phyloP scores from a whole-genome alignment of 2,329 filamentous ascomycete genomes.

The Penicillium sp. region DNA sequence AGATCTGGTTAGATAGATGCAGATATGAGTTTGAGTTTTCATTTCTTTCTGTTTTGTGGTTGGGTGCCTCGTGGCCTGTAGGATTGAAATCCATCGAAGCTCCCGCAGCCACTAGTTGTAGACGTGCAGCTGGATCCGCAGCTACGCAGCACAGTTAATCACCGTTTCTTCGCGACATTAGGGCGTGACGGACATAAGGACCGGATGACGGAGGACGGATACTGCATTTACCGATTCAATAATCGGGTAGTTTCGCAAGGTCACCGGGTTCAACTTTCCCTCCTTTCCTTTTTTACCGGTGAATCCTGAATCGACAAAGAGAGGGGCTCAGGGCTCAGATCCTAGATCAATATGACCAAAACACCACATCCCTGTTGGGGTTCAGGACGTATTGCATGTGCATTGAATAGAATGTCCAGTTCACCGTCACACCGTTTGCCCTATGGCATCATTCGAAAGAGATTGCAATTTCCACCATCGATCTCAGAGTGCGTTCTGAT shows the following conservation, averaged over 20 bases:
- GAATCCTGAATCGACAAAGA: background rate
- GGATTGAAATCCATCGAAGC: slow-evolving; percentile 7
- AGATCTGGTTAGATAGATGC: background rate
- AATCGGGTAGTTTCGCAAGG: background rate
- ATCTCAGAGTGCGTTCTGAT: slow-evolving; percentile 12
- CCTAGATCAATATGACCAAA: background rate
- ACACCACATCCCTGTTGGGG: background rate
- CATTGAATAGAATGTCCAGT: background rate
- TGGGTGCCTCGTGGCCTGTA: slow-evolving; percentile 1
- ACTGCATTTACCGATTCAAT: background rate
- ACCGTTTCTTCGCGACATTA: background rate
- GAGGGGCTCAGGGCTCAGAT: background rate
- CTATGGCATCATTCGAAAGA: background rate
- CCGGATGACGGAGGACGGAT: background rate
- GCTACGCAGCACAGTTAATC: background rate
- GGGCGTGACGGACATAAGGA: background rate
- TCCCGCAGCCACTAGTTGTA: slow-evolving; percentile 1
- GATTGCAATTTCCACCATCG: background rate
- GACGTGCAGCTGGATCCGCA: background rate
- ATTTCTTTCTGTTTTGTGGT: background rate
- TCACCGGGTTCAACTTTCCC: background rate
- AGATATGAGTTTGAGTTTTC: background rate
- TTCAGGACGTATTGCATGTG: background rate
- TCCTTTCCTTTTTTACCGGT: background rate
- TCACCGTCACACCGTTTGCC: background rate